Evolutionary conservation across 1,284 basidiomycete genomes (phyloP).

Genomic region (Sparassis latifolia): DNA sequence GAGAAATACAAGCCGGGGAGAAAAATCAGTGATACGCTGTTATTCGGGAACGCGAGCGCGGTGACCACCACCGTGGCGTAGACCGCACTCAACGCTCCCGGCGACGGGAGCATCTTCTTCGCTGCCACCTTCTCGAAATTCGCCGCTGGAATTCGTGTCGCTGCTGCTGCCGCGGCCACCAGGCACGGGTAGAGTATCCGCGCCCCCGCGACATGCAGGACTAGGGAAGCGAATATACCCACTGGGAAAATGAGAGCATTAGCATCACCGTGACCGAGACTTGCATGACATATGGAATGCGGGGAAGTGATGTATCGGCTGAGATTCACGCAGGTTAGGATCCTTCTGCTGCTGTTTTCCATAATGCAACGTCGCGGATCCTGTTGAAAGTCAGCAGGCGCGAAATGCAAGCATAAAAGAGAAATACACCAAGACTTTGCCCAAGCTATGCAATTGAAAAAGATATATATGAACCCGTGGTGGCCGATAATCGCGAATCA

Average conservation of each 20-base stretch:
- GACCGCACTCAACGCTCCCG: conserved; percentile 84
- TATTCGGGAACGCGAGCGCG: conserved; percentile 78
- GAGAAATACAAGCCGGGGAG: conserved; percentile 72
- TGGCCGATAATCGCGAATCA: conserved; percentile 39
- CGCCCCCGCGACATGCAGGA: conserved; percentile 63
- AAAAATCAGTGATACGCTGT: conserved; percentile 72
- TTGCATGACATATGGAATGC: conserved; percentile 69
- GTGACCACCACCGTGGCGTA: conserved; percentile 75
- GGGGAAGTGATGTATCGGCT: conserved; percentile 65
- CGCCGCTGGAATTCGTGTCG: background rate
- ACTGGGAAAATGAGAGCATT: conserved; percentile 32
- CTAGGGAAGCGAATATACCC: conserved; percentile 61
- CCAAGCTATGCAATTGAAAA: conserved; percentile 63
- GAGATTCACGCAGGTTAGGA: conserved; percentile 50
- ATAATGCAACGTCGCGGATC: conserved; percentile 51
- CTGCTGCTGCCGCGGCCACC: conserved; percentile 35
- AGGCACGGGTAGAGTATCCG: conserved; percentile 65
- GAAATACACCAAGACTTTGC: conserved; percentile 58
- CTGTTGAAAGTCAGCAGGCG: conserved; percentile 25
- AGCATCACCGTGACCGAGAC: conserved; percentile 11
- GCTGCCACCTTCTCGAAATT: conserved; percentile 24
- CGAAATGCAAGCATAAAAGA: background rate
- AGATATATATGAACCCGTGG: conserved; percentile 50
- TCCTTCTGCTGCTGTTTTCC: conserved; percentile 35
- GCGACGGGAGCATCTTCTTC: conserved; percentile 51